These are phyloP conservation scores for Dioszegia hungarica DNA, from an alignment of 768 basidiomycete species.

Conservation along the genomic window DNA sequence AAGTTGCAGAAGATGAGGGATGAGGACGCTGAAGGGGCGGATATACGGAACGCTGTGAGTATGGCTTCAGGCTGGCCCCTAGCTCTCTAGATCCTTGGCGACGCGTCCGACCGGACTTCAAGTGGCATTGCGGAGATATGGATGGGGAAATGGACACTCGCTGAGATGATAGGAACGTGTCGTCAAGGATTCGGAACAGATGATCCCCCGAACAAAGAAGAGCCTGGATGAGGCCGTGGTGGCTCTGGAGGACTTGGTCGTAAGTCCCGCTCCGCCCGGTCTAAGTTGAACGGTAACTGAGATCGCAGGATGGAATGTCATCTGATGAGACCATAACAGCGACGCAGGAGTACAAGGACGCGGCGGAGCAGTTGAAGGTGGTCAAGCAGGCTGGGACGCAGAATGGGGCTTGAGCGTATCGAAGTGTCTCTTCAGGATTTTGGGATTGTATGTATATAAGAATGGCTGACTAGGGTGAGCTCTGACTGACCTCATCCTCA, in stretches of 20 bases:
- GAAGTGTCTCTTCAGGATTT: background rate
- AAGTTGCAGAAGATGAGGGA: slow-evolving; percentile 27
- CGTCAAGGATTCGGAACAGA: slow-evolving; percentile 35
- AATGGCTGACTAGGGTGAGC: background rate
- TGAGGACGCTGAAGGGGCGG: slow-evolving; percentile 36
- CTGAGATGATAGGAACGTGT: slow-evolving; percentile 32
- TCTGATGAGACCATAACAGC: background rate
- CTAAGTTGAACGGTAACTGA: background rate
- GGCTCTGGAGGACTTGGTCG: slow-evolving; percentile 38
- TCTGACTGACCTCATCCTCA: too few relatives aligned
- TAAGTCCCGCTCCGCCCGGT: slow-evolving; percentile 11
- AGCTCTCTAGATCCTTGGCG: too few relatives aligned
- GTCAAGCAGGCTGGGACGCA: background rate
- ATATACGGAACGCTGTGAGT: slow-evolving; percentile 41
- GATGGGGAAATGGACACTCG: background rate
- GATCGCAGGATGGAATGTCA: background rate
- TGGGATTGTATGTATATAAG: background rate
- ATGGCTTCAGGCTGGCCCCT: too few relatives aligned
- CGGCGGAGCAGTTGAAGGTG: background rate
- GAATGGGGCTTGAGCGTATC: background rate
- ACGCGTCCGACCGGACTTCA: too few relatives aligned
- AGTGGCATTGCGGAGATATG: too few relatives aligned
- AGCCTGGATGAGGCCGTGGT: slow-evolving; percentile 28
- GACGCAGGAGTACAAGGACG: slow-evolving; percentile 8
- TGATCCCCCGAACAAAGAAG: slow-evolving; percentile 35